Base-by-base conservation (phyloP, 352 stramenopile species). In the Pythium oligandrum region DNA sequence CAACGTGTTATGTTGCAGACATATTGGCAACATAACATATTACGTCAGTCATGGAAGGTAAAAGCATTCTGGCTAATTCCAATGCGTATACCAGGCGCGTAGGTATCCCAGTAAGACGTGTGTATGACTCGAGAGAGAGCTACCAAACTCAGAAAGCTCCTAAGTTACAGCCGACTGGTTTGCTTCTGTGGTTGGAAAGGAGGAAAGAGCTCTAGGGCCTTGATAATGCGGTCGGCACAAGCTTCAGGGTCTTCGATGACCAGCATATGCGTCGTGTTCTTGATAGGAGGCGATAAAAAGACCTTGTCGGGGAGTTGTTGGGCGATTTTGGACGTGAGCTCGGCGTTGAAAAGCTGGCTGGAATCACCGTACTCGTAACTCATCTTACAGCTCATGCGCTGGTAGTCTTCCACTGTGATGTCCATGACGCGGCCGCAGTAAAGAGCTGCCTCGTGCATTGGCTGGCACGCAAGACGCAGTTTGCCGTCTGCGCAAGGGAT, bases 261-360 rank as follows among this genome's bases (percentile, higher is more conserved):
- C 34, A 63, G 17, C n/a, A 40, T 53, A 44, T 63, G 56, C 0
- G 49, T 63, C 37, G 56, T 63, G 3, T 57, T 57, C 1, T 38
- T 38, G 33, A 62, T 44, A 2, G 34, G 40, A 7, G 51, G 48
- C 2, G 40, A 32, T 3, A 62, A 30, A 7, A 56, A 31, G 8
- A 62, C 31, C 40, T 62, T 43, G 11, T 44, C 55, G 5, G 38
- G 35, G 34, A 56, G 47, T n/a, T 52, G 7, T 4, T 47, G 12
- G 6, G 48, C 34, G 11, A 62, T 6, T 36, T 49, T 32, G 5
- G 17, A 17, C 3, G 30, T 40, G 0, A 48, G 40, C 6, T 43
- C 40, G 1, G 49, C 39, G 7, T 32, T 42, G 49, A 63, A 63
- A 33, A 63, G 57, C 1, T 35, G 37, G 0, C 49, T 58, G 11